Percentiles rank a stretch among this genome's conserved stretches.
Evolutionary conservation across 2,329 filamentous ascomycete species (phyloP).

Genomic region (Gaeumannomyces tritici): DNA sequence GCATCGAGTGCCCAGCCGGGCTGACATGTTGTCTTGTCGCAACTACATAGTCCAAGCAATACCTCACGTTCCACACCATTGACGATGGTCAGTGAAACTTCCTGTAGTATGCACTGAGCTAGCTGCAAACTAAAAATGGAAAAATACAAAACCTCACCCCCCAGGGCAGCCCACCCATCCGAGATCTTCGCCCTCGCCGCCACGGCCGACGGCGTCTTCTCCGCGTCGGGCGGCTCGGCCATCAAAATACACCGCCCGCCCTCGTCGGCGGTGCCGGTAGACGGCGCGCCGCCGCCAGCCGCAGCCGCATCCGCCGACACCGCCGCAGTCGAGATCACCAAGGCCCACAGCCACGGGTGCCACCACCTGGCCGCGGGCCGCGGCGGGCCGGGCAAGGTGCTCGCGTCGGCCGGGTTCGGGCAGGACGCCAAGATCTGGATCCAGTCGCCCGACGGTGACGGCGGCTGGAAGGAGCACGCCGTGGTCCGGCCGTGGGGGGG

Average conservation of each 20-base stretch:
- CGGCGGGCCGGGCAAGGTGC: constrained; percentile 53
- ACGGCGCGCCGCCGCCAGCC: constrained; percentile 61
- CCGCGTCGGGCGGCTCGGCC: constrained; percentile 73
- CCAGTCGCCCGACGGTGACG: constrained; percentile 37
- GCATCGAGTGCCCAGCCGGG: no score
- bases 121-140: constrained; percentile 1
- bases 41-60: constrained; percentile 82
- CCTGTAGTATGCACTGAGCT: constrained; percentile 1
- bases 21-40: neutral
- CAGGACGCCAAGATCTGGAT: constrained; percentile 83
- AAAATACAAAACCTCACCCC: constrained; percentile 7
- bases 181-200: constrained; percentile 80
- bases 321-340: constrained; percentile 60
- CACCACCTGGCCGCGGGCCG: constrained; percentile 72
- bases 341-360: constrained; percentile 79
- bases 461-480: constrained; percentile 40
- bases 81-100: constrained; percentile 56
- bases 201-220: constrained; percentile 65
- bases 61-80: constrained; percentile 84
- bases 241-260: constrained; percentile 72
- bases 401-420: constrained; percentile 79
- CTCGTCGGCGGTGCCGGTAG: constrained; percentile 65
- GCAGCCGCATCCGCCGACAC: constrained; percentile 56
- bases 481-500: constrained; percentile 24
- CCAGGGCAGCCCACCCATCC: constrained; percentile 60